phyloP scores from a whole-genome alignment of 176 grass and related monocot genomes.

The Cocos nucifera region DNA sequence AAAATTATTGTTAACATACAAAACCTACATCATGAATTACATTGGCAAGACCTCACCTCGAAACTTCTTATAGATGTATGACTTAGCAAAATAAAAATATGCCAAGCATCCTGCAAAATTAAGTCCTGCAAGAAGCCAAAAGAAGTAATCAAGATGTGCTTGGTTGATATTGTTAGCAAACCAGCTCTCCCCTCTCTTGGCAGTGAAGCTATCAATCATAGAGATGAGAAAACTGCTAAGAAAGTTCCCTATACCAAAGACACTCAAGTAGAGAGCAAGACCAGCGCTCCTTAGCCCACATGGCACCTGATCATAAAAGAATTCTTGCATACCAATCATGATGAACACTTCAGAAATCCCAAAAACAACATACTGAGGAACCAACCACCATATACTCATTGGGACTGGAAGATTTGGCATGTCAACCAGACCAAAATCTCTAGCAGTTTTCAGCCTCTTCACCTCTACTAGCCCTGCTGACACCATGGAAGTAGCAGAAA shows the following conservation, averaged over 20 bases:
- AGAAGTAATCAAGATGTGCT: constrained; percentile 18
- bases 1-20: too few species aligned
- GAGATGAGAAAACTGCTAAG: constrained; percentile 25
- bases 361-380: too few species aligned
- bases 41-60: too few species aligned
- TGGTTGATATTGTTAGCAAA: constrained; percentile 15
- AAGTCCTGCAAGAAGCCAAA: constrained; percentile 3
- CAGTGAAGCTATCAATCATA: constrained; percentile 18
- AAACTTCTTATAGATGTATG: background rate
- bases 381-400: too few species aligned
- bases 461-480: constrained; percentile 31
- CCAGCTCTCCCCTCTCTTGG: constrained; percentile 9
- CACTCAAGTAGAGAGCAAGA: constrained; percentile 20
- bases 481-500: constrained; percentile 1
- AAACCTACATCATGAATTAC: too few species aligned
- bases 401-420: too few species aligned
- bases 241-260: constrained; percentile 15
- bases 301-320: constrained; percentile 23
- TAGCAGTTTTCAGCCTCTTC: background rate
- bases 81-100: constrained; percentile 10
- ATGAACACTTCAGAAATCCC: background rate
- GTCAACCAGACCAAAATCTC: too few species aligned
- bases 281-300: constrained; percentile 10
- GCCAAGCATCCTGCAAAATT: background rate
- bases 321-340: background rate